Evolutionary conservation across 495 filamentous ascomycete genomes (phyloP), one percentile per base, ranked within the genome.

Genomic region (Penicillium lagena): DNA sequence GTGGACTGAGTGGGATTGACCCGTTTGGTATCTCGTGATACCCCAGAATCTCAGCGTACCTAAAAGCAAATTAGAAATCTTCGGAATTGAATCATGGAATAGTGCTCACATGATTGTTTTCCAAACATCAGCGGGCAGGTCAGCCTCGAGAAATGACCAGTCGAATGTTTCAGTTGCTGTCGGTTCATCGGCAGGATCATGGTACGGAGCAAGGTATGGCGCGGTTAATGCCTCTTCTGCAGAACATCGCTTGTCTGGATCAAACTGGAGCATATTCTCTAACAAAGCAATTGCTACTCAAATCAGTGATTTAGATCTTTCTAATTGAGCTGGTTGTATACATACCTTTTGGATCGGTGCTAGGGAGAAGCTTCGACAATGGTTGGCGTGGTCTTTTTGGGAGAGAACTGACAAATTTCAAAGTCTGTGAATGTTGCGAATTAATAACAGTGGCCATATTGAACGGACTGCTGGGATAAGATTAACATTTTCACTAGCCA

Each of bases 381-480:
- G 90, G 89, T 52, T 94, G 86, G 27, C 91, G 78, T 62, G 93
- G 86, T 33, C 91, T 79, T 67, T 91, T 89, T 11, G 93, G 93
- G 37, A 98, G 76, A 13, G 93, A 97, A 63, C 90, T 89, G 44
- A 98, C 87, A 59, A 98, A 98, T 71, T 89, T 75, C 54, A 97
- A 65, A 15, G 93, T 98, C 91, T 97, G 40, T 7, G 9, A 52
- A 29, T 37, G 48, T 47, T 22, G 4, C 0, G 22, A 22, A 6
- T 22, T 22, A 22, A 4, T 4, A 4, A 22, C 0, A 6, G 22
- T 22, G 4, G 22, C 22, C 22, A 22, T 22, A 22, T 22, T 22
- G 22, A 22, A 22, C 22, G 22, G 22, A 22, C 2, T 22, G 22
- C 22, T 22, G 22, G n/a, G 9, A 6, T 34, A 34, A 34, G 9